Conservation (phyloP, 2,329 filamentous ascomycete species). For the Aspergillus phoenicis region DNA sequence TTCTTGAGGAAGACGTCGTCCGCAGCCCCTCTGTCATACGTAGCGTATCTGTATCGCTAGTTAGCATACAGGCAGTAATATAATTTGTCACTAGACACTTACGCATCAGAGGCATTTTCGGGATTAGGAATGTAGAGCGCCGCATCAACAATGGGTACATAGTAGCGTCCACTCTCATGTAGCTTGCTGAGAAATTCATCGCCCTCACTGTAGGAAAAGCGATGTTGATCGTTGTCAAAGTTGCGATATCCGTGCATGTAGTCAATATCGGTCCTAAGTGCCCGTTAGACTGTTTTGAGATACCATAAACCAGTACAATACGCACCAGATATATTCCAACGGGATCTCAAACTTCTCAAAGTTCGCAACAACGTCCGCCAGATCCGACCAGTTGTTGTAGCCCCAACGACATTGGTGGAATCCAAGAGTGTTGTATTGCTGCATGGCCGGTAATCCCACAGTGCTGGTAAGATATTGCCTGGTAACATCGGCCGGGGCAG, state of each 20-base stretch:
- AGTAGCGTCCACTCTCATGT: conserved; percentile 59
- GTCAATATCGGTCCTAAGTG: conserved; percentile 49
- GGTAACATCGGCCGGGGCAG: conserved; percentile 67
- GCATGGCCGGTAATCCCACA: conserved; percentile 72
- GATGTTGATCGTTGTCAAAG: conserved; percentile 59
- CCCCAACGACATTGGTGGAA: conserved; percentile 85
- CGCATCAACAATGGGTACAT: conserved; percentile 63
- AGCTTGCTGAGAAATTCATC: conserved; percentile 56
- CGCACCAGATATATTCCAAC: conserved; percentile 54
- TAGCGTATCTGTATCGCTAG: conserved; percentile 48
- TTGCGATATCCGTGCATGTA: conserved; percentile 65
- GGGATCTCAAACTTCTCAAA: conserved; percentile 60
- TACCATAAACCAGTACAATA: background rate
- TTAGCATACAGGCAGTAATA: background rate
- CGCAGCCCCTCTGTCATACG: conserved; percentile 54
- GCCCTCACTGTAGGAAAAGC: conserved; percentile 54
- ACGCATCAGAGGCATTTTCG: conserved; percentile 66
- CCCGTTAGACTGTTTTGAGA: background rate
- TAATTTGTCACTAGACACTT: conserved; percentile 48
- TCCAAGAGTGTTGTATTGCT: conserved; percentile 79
- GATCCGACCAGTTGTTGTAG: conserved; percentile 70
- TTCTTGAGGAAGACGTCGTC: conserved; percentile 56
- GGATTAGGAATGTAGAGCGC: conserved; percentile 74
- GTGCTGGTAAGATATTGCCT: conserved; percentile 69
- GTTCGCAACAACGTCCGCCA: conserved; percentile 60